Conservation (phyloP, 768 basidiomycete species). For the Floccularia luteovirens region DNA sequence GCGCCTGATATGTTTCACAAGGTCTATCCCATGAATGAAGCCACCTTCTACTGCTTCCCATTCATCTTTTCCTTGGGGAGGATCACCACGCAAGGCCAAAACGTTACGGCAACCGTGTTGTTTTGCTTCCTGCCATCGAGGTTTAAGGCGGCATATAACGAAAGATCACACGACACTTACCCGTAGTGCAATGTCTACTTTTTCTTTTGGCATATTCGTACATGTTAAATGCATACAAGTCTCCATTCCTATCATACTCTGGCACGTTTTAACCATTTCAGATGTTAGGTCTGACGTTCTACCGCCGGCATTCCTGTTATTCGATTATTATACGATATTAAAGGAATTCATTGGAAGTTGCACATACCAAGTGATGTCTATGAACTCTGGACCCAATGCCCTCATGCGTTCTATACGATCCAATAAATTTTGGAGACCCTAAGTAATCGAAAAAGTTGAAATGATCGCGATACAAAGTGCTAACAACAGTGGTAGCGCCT, state of each 20-base stretch:
- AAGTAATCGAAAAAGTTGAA: slow-evolving; percentile 1
- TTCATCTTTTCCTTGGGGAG: slow-evolving; percentile 78
- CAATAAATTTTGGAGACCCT: slow-evolving; percentile 93
- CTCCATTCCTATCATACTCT: slow-evolving; percentile 87
- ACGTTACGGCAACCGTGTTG: slow-evolving; percentile 85
- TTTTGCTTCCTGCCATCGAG: slow-evolving; percentile 69
- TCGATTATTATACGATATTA: slow-evolving; percentile 2
- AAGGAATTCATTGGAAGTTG: slow-evolving; percentile 3
- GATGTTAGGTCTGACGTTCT: slow-evolving; percentile 91
- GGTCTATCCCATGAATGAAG: slow-evolving; percentile 86
- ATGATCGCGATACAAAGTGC: background rate
- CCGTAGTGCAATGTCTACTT: slow-evolving; percentile 84
- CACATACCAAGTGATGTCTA: slow-evolving; percentile 90
- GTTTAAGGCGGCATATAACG: slow-evolving; percentile 1
- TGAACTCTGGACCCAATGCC: slow-evolving; percentile 90
- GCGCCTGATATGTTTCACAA: slow-evolving; percentile 80
- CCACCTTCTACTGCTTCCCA: slow-evolving; percentile 93
- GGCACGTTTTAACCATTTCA: slow-evolving; percentile 92
- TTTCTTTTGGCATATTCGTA: slow-evolving; percentile 96
- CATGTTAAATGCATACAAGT: slow-evolving; percentile 99
- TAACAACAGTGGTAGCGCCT: background rate
- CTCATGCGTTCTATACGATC: slow-evolving; percentile 99
- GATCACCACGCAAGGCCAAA: slow-evolving; percentile 89
- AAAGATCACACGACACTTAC: slow-evolving; percentile 38
- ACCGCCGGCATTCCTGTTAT: slow-evolving; percentile 87